Evolutionary conservation across 768 basidiomycete species (phyloP).

Genomic region (Bullera alba): DNA sequence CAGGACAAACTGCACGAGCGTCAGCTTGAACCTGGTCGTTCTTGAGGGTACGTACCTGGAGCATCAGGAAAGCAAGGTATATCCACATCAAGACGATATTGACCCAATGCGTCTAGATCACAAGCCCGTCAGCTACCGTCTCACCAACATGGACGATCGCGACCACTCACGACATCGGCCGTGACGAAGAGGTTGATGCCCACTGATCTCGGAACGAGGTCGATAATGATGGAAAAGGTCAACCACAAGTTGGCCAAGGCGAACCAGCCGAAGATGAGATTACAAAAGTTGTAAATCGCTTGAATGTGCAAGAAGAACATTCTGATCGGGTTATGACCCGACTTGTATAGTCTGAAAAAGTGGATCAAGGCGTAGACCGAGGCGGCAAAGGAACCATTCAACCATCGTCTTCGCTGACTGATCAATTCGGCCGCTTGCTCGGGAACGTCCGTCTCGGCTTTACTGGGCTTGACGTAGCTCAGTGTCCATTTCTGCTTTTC

Average conservation of each 20-base stretch:
- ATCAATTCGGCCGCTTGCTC: constrained; percentile 87
- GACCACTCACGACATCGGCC: constrained; percentile 55
- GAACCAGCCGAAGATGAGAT: constrained; percentile 86
- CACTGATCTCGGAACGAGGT: constrained; percentile 55
- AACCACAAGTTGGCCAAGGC: constrained; percentile 86
- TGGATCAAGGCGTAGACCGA: constrained; percentile 77
- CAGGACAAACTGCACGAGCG: constrained; percentile 54
- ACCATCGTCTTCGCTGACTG: constrained; percentile 89
- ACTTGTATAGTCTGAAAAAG: constrained; percentile 81
- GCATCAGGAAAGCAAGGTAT: constrained; percentile 72
- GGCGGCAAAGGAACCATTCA: constrained; percentile 93
- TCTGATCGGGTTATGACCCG: constrained; percentile 71
- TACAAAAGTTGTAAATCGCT: constrained; percentile 58
- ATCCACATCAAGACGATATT: constrained; percentile 77
- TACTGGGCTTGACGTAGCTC: constrained; percentile 88
- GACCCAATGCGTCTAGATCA: constrained; percentile 72
- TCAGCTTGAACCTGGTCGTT: not conserved
- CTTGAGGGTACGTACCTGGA: constrained; percentile 53
- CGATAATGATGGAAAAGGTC: constrained; percentile 93
- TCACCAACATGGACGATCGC: not conserved
- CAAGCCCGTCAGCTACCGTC: not conserved
- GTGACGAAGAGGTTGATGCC: constrained; percentile 65
- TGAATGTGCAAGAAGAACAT: constrained; percentile 98
- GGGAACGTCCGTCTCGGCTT: constrained; percentile 84
- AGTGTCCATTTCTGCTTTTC: constrained; percentile 78